Evolutionary conservation across 345 rosid species (phyloP), one percentile per base, ranked within the genome.

Genomic region (Euclidium syriacum): DNA sequence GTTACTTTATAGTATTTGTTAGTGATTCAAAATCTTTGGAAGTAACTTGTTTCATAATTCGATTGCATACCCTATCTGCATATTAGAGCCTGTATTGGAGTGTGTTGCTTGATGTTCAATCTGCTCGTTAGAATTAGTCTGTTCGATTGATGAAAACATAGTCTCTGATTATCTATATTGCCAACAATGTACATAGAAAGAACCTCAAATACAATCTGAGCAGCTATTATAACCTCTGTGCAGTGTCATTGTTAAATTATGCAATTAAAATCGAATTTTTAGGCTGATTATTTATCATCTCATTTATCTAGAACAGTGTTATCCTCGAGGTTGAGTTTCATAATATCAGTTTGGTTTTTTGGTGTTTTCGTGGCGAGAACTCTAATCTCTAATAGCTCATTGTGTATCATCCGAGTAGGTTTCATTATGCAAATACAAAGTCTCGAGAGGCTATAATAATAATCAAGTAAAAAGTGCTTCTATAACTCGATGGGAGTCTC

Each of bases 401-500:
- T n/a, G n/a, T n/a, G n/a, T n/a, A n/a, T n/a, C n/a, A n/a, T n/a
- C n/a, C n/a, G n/a, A n/a, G n/a, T n/a, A n/a, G n/a, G n/a, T n/a
- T n/a, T n/a, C n/a, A n/a, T 39, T 41, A 15, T 5, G 25, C n/a
- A 41, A 59, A 34, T 60, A 19, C 62, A 34, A 34, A n/a, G n/a
- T 4, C 1, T 44, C 17, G 7, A 4, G 50, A n/a, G 10, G 12
- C 6, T 3, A 5, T 27, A 27, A 27, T 6, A 2, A 48, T 43
- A 36, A 32, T n/a, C 41, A 61, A 35, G 67, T 34, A 27, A 36
- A 27, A 36, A 10, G 7, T 29, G 62, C 74, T 24, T 70, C 64
- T 70, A 70, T 62, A 70, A 63, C 58, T 70, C 74, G 64, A 62
- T 62, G 52, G 69, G 74, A 38, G 52, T 70, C 64, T 70, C 44